These are phyloP conservation scores for Yamadazyma songkhlaensis DNA, from an alignment of 1,139 yeast species.

Conservation along the genomic window DNA sequence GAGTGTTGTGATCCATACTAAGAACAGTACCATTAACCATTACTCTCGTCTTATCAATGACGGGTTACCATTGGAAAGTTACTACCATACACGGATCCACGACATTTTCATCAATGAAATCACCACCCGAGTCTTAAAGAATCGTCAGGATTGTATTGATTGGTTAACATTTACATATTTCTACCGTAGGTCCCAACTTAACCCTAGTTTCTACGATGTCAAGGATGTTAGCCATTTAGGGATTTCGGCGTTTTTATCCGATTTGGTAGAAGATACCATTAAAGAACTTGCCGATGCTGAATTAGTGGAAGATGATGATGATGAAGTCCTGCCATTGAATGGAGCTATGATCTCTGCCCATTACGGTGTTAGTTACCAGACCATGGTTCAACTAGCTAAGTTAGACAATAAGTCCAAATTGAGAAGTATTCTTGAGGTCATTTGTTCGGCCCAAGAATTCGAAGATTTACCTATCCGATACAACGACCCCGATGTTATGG, in stretches of 20 bases:
- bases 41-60: constrained; percentile 71
- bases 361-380: constrained; percentile 59
- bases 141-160: constrained; percentile 84
- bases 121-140: constrained; percentile 58
- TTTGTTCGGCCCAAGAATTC: constrained; percentile 70
- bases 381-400: constrained; percentile 60
- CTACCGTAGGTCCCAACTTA: constrained; percentile 72
- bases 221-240: constrained; percentile 63
- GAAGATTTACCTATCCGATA: constrained; percentile 59
- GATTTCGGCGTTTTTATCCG: constrained; percentile 78
- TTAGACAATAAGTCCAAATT: constrained; percentile 57
- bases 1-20: constrained; percentile 57
- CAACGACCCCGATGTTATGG: constrained; percentile 51
- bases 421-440: constrained; percentile 60
- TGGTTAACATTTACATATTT: constrained; percentile 86
- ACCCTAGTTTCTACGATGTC: constrained; percentile 88
- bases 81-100: constrained; percentile 51
- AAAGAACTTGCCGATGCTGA: constrained; percentile 61
- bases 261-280: constrained; percentile 71
- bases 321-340: constrained; percentile 54
- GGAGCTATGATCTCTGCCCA: constrained; percentile 76
- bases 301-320: constrained; percentile 57
- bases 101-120: constrained; percentile 75
- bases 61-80: constrained; percentile 84
- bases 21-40: constrained; percentile 53